A percentile compares a stretch with the other conserved stretches of the same genome.
These are phyloP conservation scores for Coix lacrymajobi DNA, from an alignment of 176 grass and related monocot species.

Conservation along the genomic window DNA sequence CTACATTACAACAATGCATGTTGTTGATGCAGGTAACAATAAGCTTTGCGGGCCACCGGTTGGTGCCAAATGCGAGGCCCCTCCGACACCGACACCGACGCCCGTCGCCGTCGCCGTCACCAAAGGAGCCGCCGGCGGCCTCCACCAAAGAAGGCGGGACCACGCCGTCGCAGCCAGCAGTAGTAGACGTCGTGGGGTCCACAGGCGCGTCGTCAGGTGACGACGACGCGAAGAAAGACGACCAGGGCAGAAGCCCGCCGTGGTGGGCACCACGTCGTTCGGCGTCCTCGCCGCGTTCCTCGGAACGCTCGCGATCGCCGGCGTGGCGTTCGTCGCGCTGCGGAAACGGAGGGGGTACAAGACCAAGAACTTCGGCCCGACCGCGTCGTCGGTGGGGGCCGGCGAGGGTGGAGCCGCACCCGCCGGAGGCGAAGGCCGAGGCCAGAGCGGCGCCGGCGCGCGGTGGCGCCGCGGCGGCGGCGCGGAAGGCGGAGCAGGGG, in stretches of 20 bases:
- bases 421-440: not conserved
- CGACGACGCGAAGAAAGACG: not conserved
- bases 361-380: constrained; percentile 19
- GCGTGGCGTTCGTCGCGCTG: constrained; percentile 21
- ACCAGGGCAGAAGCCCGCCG: not conserved
- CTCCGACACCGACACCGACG: not conserved
- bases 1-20: not conserved
- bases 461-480: too few relatives aligned
- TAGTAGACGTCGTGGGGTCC: not conserved
- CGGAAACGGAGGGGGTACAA: constrained; percentile 18
- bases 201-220: not conserved
- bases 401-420: not conserved
- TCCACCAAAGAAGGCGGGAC: not conserved
- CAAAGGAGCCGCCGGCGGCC: not conserved
- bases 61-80: constrained; percentile 27
- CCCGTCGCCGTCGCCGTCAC: not conserved
- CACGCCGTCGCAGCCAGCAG: not conserved
- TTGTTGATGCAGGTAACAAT: constrained; percentile 71
- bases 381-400: not conserved
- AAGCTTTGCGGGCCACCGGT: constrained; percentile 68
- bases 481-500: constrained; percentile 51
- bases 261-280: not conserved
- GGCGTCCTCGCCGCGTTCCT: constrained; percentile 33
- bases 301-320: constrained; percentile 27
- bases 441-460: not conserved